Percentiles rank a stretch among this genome's conserved stretches.
These are phyloP conservation scores for Forsythia viridissima DNA, from an alignment of 257 asterid genomes.

Conservation along the genomic window DNA sequence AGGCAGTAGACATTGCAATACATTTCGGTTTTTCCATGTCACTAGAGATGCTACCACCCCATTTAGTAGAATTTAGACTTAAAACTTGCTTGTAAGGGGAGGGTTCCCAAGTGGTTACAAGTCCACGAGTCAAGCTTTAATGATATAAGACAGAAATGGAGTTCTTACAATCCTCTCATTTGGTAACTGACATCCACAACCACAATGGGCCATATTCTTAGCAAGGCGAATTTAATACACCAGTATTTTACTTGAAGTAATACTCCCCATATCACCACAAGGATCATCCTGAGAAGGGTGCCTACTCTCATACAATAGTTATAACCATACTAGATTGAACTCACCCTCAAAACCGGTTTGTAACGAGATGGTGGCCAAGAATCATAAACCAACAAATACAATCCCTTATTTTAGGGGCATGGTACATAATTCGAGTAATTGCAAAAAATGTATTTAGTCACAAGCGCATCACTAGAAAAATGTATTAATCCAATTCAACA, in stretches of 20 bases:
- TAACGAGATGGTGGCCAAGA: not conserved
- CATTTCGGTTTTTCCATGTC: not conserved
- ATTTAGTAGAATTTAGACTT: not conserved
- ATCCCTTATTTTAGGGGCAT: not conserved
- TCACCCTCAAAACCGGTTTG: not conserved
- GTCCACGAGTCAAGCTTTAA: not conserved
- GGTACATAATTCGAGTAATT: not conserved
- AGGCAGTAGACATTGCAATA: not conserved
- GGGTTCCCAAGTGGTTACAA: not conserved
- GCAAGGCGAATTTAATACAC: not conserved
- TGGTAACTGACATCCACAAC: not conserved
- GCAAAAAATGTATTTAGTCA: not conserved
- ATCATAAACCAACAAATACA: not conserved
- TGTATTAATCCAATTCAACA: not conserved
- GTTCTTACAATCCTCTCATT: not conserved
- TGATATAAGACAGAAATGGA: not conserved
- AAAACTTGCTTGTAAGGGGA: not conserved
- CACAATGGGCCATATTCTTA: not conserved
- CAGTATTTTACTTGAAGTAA: not conserved
- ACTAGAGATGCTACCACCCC: not conserved
- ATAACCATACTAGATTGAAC: not conserved
- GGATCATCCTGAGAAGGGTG: not conserved
- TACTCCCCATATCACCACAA: not conserved
- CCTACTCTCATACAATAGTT: not conserved
- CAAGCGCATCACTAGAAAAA: not conserved